Conservation (phyloP, 305 asterid species). For the Fraxinus sp. region DNA sequence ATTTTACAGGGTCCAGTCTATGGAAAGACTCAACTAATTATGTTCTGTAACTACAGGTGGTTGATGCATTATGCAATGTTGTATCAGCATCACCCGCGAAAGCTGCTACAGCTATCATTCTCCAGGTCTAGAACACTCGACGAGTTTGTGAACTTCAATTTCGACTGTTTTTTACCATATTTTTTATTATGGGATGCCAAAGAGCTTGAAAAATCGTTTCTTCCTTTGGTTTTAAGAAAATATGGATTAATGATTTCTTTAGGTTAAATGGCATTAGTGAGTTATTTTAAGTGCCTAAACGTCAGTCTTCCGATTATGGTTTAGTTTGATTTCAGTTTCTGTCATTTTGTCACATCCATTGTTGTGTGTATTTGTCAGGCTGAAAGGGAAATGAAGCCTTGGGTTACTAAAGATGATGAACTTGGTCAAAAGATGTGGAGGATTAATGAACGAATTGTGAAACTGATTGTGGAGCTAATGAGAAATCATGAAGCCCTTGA, state of each 20-base stretch:
- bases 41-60: constrained; percentile 56
- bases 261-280: not conserved
- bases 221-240: not conserved
- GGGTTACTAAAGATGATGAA: constrained; percentile 95
- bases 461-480: constrained; percentile 89
- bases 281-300: constrained; percentile 1
- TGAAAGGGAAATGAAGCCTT: constrained; percentile 89
- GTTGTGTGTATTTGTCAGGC: constrained; percentile 67
- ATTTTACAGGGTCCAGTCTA: constrained; percentile 1
- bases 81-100: constrained; percentile 93
- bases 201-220: not conserved
- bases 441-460: constrained; percentile 85
- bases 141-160: not conserved
- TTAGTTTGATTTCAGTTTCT: constrained; percentile 19
- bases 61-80: constrained; percentile 95
- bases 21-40: not conserved
- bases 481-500: constrained; percentile 87
- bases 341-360: constrained; percentile 43
- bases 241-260: constrained; percentile 1
- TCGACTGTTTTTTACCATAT: not conserved
- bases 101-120: constrained; percentile 95
- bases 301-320: not conserved
- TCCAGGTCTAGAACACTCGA: constrained; percentile 65
- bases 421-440: constrained; percentile 93
- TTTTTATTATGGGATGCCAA: not conserved